A percentile compares a stretch with the other conserved stretches of the same genome.
Evolutionary conservation across 2,329 filamentous ascomycete species (phyloP).

Genomic region (Chaetomium sp.): DNA sequence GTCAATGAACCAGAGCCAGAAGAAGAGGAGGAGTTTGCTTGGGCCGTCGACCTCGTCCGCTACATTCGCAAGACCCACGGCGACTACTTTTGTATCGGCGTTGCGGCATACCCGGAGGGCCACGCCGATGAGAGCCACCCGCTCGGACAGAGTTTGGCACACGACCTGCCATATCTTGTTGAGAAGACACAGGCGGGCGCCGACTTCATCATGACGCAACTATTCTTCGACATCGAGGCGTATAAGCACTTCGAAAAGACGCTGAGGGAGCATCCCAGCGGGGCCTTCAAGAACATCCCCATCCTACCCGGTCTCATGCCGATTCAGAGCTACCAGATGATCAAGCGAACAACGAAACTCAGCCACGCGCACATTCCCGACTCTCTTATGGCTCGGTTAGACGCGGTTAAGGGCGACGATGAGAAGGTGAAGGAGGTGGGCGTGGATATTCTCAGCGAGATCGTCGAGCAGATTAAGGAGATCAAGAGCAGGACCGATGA

Average conservation of each 20-base stretch:
- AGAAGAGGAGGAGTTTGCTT: slow-evolving; percentile 79
- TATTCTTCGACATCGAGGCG: slow-evolving; percentile 88
- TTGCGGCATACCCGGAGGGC: slow-evolving; percentile 93
- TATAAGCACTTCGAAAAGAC: slow-evolving; percentile 79
- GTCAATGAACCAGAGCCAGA: slow-evolving; percentile 62
- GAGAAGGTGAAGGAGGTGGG: slow-evolving; percentile 79
- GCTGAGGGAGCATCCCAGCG: slow-evolving; percentile 78
- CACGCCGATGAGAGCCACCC: slow-evolving; percentile 91
- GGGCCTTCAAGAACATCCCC: slow-evolving; percentile 79
- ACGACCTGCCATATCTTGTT: slow-evolving; percentile 84
- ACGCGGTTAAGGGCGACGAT: slow-evolving; percentile 75
- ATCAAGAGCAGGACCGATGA: slow-evolving; percentile 57
- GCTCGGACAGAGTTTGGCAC: slow-evolving; percentile 65
- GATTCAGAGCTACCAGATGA: slow-evolving; percentile 95
- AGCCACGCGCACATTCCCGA: slow-evolving; percentile 84
- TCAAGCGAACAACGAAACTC: slow-evolving; percentile 90
- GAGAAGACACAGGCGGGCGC: slow-evolving; percentile 91
- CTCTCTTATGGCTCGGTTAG: slow-evolving; percentile 68
- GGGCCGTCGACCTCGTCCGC: slow-evolving; percentile 83
- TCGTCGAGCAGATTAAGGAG: slow-evolving; percentile 74
- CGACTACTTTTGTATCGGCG: slow-evolving; percentile 94
- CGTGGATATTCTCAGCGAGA: slow-evolving; percentile 80
- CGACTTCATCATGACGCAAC: slow-evolving; percentile 97
- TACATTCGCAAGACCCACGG: slow-evolving; percentile 87
- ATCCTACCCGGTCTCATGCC: slow-evolving; percentile 97